Percentiles rank a stretch among this genome's conserved stretches.
These are phyloP conservation scores for Candida gorgasii DNA, from an alignment of 805 yeast genomes.

Conservation along the genomic window DNA sequence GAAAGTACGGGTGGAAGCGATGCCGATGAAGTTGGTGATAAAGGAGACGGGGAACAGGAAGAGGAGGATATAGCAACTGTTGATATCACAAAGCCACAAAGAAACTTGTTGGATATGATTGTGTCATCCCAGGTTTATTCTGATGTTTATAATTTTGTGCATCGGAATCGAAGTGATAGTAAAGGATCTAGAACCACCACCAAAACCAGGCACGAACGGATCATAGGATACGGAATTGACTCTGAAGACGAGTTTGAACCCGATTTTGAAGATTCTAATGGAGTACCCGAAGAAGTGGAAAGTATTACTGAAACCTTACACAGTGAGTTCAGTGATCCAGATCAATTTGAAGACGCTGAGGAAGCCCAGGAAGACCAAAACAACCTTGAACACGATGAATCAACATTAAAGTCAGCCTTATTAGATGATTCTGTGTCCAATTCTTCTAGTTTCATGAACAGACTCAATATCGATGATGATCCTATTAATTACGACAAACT, in stretches of 20 bases:
- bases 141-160: conserved; percentile 18
- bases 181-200: not conserved
- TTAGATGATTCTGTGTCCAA: conserved; percentile 1
- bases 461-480: conserved; percentile 10
- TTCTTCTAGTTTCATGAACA: conserved; percentile 8
- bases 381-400: not conserved
- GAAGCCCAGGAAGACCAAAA: conserved; percentile 1
- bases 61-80: conserved; percentile 28
- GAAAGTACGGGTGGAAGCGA: too few relatives aligned
- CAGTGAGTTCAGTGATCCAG: conserved; percentile 3
- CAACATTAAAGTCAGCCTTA: not conserved
- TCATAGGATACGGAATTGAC: conserved; percentile 9
- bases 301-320: conserved; percentile 5
- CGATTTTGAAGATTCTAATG: conserved; percentile 4
- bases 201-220: not conserved
- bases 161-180: not conserved
- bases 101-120: conserved; percentile 28
- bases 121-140: conserved; percentile 32
- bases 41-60: too few relatives aligned
- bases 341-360: conserved; percentile 6
- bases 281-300: not conserved
- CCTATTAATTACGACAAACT: conserved; percentile 7
- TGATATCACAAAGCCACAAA: conserved; percentile 24
- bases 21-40: conserved; percentile 36
- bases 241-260: conserved; percentile 5